Conservation (phyloP, 2,329 filamentous ascomycete species). For the Colletotrichum truncatum region DNA sequence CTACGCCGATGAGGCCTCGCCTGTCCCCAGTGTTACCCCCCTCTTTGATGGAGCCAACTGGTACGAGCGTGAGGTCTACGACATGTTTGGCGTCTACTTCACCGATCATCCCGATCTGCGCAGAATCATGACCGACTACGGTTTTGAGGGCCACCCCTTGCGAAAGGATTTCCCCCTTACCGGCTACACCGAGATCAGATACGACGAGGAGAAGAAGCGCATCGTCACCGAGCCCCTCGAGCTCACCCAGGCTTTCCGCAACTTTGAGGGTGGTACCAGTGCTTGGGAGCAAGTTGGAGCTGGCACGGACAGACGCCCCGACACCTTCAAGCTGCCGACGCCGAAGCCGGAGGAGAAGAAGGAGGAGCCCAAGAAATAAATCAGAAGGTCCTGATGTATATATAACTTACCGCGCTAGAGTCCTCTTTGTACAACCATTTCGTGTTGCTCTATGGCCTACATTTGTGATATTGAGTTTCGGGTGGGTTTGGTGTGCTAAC, state of each 20-base stretch:
- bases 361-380: slow-evolving; percentile 91
- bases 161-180: slow-evolving; percentile 98
- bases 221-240: slow-evolving; percentile 98
- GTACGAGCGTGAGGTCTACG: slow-evolving; percentile 98
- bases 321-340: slow-evolving; percentile 91
- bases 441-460: not conserved
- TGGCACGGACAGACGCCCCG: slow-evolving; percentile 82
- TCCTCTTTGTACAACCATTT: slow-evolving; percentile 31
- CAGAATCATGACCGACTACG: slow-evolving; percentile 99
- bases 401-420: slow-evolving; percentile 33
- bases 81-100: slow-evolving; percentile 98
- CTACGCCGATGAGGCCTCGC: slow-evolving; percentile 94
- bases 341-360: slow-evolving; percentile 94
- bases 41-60: slow-evolving; percentile 97
- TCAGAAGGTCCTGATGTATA: slow-evolving; percentile 26
- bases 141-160: slow-evolving; percentile 96
- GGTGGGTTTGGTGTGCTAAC: not conserved
- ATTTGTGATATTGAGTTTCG: not conserved
- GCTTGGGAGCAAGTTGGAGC: slow-evolving; percentile 73
- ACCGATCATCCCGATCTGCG: slow-evolving; percentile 92
- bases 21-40: slow-evolving; percentile 86
- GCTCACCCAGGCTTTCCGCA: slow-evolving; percentile 97
- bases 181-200: slow-evolving; percentile 97
- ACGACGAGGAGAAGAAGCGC: slow-evolving; percentile 99
- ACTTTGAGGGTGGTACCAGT: slow-evolving; percentile 90